phyloP scores from a whole-genome alignment of 148 eudicot genomes.

The Talinum fruticosum region DNA sequence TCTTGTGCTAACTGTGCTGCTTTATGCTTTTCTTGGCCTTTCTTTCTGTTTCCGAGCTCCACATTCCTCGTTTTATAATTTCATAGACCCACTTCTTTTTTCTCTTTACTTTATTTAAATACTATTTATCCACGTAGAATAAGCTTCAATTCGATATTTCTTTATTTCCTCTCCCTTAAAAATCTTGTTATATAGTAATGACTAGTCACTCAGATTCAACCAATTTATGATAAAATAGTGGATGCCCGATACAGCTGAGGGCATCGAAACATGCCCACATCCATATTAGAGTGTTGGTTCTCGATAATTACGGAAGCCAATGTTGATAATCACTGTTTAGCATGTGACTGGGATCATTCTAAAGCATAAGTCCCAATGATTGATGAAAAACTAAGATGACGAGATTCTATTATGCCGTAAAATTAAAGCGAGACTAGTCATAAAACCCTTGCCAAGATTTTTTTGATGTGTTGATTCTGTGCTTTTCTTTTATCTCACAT shows the following conservation, averaged over 20 bases:
- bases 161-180: not conserved
- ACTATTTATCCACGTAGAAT: conserved; percentile 21
- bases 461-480: conserved; percentile 37
- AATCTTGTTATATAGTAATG: not conserved
- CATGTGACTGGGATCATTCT: too few relatives aligned
- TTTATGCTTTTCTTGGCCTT: conserved; percentile 47
- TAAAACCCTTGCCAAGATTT: conserved; percentile 33
- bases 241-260: not conserved
- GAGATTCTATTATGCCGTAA: conserved; percentile 23
- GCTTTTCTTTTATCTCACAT: conserved; percentile 34
- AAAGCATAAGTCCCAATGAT: conserved; percentile 31
- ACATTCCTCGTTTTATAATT: conserved; percentile 27
- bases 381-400: conserved; percentile 22
- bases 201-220: not conserved
- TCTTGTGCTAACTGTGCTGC: conserved; percentile 53
- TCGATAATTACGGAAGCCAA: not conserved
- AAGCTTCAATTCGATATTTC: conserved; percentile 7
- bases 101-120: not conserved
- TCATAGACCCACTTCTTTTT: conserved; percentile 26
- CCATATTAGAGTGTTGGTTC: not conserved
- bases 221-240: not conserved
- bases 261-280: not conserved
- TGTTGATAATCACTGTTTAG: not conserved
- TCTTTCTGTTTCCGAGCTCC: conserved; percentile 32
- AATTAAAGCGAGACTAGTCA: conserved; percentile 30